Conservation (phyloP, 805 yeast species). For the Komagataella phaffii region DNA sequence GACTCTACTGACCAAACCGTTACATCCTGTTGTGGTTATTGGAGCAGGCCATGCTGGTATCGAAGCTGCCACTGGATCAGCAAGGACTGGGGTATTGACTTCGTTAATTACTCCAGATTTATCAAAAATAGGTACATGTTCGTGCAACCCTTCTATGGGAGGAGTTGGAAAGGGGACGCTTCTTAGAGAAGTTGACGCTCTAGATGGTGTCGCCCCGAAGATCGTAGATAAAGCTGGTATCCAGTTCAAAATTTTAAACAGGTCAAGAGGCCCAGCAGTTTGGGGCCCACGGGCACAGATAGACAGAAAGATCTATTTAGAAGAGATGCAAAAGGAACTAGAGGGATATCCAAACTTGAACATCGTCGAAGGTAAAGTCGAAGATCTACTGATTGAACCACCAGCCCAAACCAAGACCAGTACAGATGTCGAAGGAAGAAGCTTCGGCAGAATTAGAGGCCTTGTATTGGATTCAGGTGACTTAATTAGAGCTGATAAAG, state of each 20-base stretch:
- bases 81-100: conserved; percentile 66
- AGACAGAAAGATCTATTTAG: conserved; percentile 66
- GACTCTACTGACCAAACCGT: conserved; percentile 14
- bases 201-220: conserved; percentile 81
- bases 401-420: conserved; percentile 7
- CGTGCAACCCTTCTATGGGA: conserved; percentile 96
- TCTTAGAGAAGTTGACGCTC: conserved; percentile 85
- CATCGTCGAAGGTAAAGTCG: conserved; percentile 64
- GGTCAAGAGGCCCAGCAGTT: conserved; percentile 88
- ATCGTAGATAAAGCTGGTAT: conserved; percentile 92
- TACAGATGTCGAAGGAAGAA: conserved; percentile 23
- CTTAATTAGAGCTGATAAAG: conserved; percentile 44
- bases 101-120: conserved; percentile 66
- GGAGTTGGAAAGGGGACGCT: conserved; percentile 97
- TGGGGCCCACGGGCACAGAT: conserved; percentile 99
- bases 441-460: conserved; percentile 44
- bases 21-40: conserved; percentile 65
- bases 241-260: conserved; percentile 76
- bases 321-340: conserved; percentile 66
- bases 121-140: conserved; percentile 78
- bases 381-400: conserved; percentile 61
- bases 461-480: conserved; percentile 59
- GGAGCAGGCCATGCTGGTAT: conserved; percentile 99
- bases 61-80: conserved; percentile 92
- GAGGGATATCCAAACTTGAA: conserved; percentile 39